Conservation (phyloP, 192 early-diverging fungal genomes). For the Coemansia interrupta region DNA sequence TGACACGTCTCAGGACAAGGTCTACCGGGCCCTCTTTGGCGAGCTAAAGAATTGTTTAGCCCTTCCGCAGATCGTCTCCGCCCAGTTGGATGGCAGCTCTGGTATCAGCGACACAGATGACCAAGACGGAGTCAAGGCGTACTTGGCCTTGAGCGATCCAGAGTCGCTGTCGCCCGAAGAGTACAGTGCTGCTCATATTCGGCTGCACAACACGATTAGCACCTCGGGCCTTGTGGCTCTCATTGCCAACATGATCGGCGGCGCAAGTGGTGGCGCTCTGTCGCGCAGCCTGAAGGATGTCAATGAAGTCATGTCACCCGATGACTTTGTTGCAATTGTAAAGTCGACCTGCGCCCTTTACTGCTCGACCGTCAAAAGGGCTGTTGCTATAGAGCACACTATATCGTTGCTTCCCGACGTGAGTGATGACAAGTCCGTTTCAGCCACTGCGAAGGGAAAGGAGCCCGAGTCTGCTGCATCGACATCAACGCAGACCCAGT, state of each 20-base stretch:
- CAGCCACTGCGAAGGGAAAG: conserved; percentile 16
- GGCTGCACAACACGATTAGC: conserved; percentile 36
- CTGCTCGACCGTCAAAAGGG: conserved; percentile 21
- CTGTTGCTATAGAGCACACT: conserved; percentile 38
- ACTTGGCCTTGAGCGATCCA: conserved; percentile 34
- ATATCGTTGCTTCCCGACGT: conserved; percentile 17
- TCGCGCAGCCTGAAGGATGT: conserved; percentile 34
- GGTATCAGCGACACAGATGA: neutral
- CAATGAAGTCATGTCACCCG: conserved; percentile 19
- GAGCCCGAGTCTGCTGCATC: conserved; percentile 7
- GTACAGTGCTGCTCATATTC: conserved; percentile 16
- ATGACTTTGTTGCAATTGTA: conserved; percentile 35
- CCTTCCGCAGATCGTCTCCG: conserved; percentile 7
- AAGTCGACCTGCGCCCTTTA: conserved; percentile 18
- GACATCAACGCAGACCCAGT: neutral
- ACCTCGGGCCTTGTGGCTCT: conserved; percentile 29
- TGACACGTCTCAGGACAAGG: conserved; percentile 43
- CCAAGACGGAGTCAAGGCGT: conserved; percentile 11
- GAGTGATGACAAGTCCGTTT: conserved; percentile 14
- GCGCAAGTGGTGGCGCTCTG: conserved; percentile 38
- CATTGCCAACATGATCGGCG: conserved; percentile 36
- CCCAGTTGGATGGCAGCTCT: neutral
- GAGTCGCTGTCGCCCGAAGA: conserved; percentile 21
- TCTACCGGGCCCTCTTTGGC: conserved; percentile 32
- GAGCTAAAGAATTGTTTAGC: conserved; percentile 32